A percentile compares a stretch with the other conserved stretches of the same genome.
These are phyloP conservation scores for Epichloe coenophiala DNA, from an alignment of 2,329 filamentous ascomycete species.

Conservation along the genomic window DNA sequence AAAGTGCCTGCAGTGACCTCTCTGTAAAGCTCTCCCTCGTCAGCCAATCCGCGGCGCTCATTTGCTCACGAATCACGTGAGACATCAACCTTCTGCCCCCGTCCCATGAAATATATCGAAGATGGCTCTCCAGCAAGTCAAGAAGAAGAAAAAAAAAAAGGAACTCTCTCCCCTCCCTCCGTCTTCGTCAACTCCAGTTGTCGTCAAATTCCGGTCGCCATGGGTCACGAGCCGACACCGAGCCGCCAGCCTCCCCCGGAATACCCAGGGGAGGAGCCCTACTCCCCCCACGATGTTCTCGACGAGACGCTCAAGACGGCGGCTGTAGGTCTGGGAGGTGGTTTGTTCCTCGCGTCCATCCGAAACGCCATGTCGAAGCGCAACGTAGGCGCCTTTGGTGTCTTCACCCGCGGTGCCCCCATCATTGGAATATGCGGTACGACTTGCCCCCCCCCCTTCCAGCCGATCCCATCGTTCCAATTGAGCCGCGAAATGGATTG, in stretches of 20 bases:
- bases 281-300: slow-evolving; percentile 67
- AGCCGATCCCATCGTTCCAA: neutral
- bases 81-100: neutral
- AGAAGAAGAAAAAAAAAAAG: neutral
- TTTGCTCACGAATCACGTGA: slow-evolving; percentile 26
- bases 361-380: slow-evolving; percentile 76
- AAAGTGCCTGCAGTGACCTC: no score
- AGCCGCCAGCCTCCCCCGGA: slow-evolving; percentile 14
- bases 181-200: slow-evolving; percentile 6
- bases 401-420: slow-evolving; percentile 67
- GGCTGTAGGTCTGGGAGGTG: slow-evolving; percentile 50
- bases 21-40: neutral
- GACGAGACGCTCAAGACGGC: slow-evolving; percentile 50
- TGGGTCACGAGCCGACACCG: slow-evolving; percentile 19
- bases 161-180: neutral
- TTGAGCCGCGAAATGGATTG: neutral
- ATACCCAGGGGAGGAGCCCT: slow-evolving; percentile 23
- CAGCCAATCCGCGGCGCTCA: slow-evolving; percentile 18
- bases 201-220: slow-evolving; percentile 12
- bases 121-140: neutral
- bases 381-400: slow-evolving; percentile 68
- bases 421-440: slow-evolving; percentile 43
- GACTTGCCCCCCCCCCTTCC: neutral
- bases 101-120: neutral
- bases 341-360: slow-evolving; percentile 61